Evolutionary conservation across 306 rosid species (phyloP).

Genomic region (Trichosanthes cucumerina): DNA sequence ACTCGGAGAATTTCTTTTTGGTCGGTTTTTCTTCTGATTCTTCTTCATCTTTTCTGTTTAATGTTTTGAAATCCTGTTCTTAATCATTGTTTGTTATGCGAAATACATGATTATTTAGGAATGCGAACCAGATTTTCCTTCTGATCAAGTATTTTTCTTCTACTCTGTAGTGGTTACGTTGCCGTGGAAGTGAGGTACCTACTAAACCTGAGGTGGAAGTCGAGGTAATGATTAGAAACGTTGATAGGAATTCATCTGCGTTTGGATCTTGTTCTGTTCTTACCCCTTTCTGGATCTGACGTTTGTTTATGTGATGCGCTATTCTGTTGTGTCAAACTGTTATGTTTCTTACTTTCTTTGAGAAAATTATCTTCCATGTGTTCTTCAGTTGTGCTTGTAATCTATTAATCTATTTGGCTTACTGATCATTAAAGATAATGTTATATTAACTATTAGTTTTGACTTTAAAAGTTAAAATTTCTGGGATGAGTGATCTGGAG

Average conservation of each 20-base stretch:
- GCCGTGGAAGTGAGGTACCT: neutral
- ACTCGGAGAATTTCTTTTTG: neutral
- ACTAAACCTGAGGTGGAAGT: neutral
- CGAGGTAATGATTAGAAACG: neutral
- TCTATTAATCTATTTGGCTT: neutral
- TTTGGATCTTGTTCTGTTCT: neutral
- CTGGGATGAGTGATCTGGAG: neutral
- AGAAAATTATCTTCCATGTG: neutral
- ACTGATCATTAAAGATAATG: neutral
- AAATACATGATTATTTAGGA: neutral
- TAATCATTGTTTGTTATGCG: neutral
- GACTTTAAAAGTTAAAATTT: neutral
- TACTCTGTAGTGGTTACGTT: neutral
- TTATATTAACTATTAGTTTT: neutral
- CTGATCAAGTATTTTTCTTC: neutral
- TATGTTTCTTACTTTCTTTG: neutral
- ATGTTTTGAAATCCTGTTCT: neutral
- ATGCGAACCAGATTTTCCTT: neutral
- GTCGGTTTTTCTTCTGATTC: neutral
- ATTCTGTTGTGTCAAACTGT: neutral
- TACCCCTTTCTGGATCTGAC: neutral
- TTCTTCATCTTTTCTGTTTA: neutral
- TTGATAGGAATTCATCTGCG: neutral
- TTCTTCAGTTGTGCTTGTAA: no score
- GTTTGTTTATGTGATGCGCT: neutral